Conservation (phyloP, 192 early-diverging fungal species). For the Linderina pennispora region DNA sequence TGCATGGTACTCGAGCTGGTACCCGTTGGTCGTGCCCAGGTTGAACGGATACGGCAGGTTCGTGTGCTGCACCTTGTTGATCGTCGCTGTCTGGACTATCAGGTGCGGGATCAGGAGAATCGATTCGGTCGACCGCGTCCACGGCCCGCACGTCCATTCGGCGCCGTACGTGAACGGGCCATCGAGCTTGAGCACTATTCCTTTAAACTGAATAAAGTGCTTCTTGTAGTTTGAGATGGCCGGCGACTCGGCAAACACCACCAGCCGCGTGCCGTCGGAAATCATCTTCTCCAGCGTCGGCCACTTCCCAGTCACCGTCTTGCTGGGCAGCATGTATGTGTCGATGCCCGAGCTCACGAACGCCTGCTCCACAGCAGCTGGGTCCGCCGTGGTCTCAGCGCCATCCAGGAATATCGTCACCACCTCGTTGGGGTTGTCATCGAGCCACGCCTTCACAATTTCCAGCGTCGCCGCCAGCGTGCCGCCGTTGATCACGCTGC, state of each 20-base stretch:
- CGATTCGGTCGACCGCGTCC: slow-evolving; percentile 22
- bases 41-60: slow-evolving; percentile 44
- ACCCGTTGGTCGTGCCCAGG: slow-evolving; percentile 37
- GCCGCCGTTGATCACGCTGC: slow-evolving; percentile 38
- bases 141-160: slow-evolving; percentile 40
- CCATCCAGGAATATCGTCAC: slow-evolving; percentile 43
- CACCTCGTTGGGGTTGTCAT: slow-evolving; percentile 33
- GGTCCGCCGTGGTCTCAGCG: slow-evolving; percentile 13
- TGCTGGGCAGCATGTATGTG: slow-evolving; percentile 26
- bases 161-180: slow-evolving; percentile 22
- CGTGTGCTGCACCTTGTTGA: slow-evolving; percentile 18
- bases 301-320: slow-evolving; percentile 27
- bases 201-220: slow-evolving; percentile 29
- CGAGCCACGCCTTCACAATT: slow-evolving; percentile 33
- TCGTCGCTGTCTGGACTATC: slow-evolving; percentile 33
- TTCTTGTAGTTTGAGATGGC: slow-evolving; percentile 23
- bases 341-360: slow-evolving; percentile 28
- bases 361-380: slow-evolving; percentile 21
- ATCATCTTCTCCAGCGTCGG: slow-evolving; percentile 35
- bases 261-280: slow-evolving; percentile 24
- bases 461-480: slow-evolving; percentile 21
- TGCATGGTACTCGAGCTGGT: slow-evolving; percentile 37
- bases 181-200: slow-evolving; percentile 28
- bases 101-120: slow-evolving; percentile 44
- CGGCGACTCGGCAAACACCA: slow-evolving; percentile 40